phyloP scores from a whole-genome alignment of 2,329 filamentous ascomycete genomes.

The Diaporthe sp. region DNA sequence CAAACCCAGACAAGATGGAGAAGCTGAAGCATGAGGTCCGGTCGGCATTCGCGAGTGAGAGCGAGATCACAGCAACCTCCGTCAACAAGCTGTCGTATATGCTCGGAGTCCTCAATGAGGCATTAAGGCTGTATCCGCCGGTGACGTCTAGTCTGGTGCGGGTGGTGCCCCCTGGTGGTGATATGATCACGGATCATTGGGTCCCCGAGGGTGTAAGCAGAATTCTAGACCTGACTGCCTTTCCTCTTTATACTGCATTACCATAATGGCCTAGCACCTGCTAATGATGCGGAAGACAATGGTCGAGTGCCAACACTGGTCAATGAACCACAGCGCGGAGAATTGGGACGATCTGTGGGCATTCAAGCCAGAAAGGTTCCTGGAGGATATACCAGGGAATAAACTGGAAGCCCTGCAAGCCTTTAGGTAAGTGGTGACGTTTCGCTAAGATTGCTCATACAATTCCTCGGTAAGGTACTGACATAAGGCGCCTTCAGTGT shows the following conservation, averaged over 20 bases:
- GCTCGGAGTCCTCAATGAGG: constrained; percentile 54
- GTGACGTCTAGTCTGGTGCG: constrained; percentile 35
- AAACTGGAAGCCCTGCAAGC: constrained; percentile 41
- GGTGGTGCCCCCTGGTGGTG: constrained; percentile 30
- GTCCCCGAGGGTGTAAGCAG: constrained; percentile 37
- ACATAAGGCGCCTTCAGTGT: constrained; percentile 45
- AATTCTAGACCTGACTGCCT: not conserved
- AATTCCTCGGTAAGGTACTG: not conserved
- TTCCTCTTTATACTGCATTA: not conserved
- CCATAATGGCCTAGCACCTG: not conserved
- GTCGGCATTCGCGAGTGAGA: constrained; percentile 46
- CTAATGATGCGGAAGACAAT: constrained; percentile 44
- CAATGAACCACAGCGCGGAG: constrained; percentile 47
- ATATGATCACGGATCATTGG: constrained; percentile 29
- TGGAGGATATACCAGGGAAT: constrained; percentile 40
- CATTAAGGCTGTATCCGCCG: constrained; percentile 54
- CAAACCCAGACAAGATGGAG: constrained; percentile 45
- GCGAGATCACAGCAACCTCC: constrained; percentile 51
- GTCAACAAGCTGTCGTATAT: constrained; percentile 51
- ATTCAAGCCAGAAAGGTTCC: constrained; percentile 53
- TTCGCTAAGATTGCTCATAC: no score
- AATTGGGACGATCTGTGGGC: constrained; percentile 50
- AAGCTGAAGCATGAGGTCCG: constrained; percentile 54
- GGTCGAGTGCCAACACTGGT: constrained; percentile 50
- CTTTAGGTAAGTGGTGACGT: not conserved